phyloP scores from a whole-genome alignment of 768 basidiomycete genomes.

The Termitomyces sp. region DNA sequence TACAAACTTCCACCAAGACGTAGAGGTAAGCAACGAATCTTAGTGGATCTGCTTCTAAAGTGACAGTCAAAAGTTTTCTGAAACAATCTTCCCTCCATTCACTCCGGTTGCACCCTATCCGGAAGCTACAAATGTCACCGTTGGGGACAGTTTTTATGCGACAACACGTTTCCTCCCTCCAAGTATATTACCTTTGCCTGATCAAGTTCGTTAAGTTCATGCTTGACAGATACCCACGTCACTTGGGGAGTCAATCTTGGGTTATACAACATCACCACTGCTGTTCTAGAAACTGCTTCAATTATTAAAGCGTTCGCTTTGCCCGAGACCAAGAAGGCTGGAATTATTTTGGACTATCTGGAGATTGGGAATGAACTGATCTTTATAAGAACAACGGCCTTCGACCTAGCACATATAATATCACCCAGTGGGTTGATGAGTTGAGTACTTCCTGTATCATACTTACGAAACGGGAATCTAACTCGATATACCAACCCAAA shows the following conservation, averaged over 20 bases:
- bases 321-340: constrained; percentile 30
- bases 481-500: constrained; percentile 19
- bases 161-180: constrained; percentile 18
- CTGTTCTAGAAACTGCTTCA: constrained; percentile 43
- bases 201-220: background rate
- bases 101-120: constrained; percentile 57
- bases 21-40: background rate
- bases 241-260: constrained; percentile 72
- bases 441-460: constrained; percentile 23
- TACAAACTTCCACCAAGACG: constrained; percentile 38
- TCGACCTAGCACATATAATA: constrained; percentile 35
- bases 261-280: constrained; percentile 45
- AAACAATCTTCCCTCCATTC: constrained; percentile 48
- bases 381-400: constrained; percentile 46
- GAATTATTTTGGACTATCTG: constrained; percentile 51
- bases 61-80: constrained; percentile 12
- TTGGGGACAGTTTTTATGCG: constrained; percentile 54
- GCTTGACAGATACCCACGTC: constrained; percentile 49
- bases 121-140: constrained; percentile 54
- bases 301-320: constrained; percentile 49
- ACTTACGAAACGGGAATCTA: background rate
- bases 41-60: background rate
- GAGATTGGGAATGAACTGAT: constrained; percentile 64
- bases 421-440: constrained; percentile 47
- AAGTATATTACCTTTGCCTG: background rate